A percentile compares a stretch with the other conserved stretches of the same genome.
Conservation (phyloP, 1,284 basidiomycete species). For the Lentinula novae-zelandiae region DNA sequence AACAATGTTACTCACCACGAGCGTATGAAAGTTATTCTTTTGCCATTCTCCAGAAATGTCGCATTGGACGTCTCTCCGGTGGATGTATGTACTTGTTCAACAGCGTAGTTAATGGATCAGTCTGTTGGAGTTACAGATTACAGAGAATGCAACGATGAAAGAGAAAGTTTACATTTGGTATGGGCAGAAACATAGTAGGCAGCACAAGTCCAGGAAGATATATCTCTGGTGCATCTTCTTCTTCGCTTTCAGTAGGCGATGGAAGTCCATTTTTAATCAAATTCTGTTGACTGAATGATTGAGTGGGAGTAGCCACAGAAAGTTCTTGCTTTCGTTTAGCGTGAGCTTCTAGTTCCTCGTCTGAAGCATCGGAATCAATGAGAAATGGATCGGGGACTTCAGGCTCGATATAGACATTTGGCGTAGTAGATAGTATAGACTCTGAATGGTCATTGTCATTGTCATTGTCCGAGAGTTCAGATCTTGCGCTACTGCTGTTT, state of each 20-base stretch:
- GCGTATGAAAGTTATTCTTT: constrained; percentile 63
- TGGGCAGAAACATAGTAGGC: constrained; percentile 77
- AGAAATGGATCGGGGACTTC: constrained; percentile 58
- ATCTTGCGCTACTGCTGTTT: neutral
- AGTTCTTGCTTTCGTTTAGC: constrained; percentile 23
- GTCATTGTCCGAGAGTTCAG: neutral
- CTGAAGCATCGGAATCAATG: constrained; percentile 37
- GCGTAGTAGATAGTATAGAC: constrained; percentile 19
- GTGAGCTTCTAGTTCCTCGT: constrained; percentile 27
- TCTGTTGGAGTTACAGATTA: constrained; percentile 53
- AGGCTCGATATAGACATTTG: constrained; percentile 34
- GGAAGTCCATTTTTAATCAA: constrained; percentile 44
- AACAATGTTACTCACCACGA: constrained; percentile 56
- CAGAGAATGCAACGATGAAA: constrained; percentile 35
- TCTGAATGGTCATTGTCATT: neutral
- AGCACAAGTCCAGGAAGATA: constrained; percentile 58
- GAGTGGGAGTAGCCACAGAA: constrained; percentile 27
- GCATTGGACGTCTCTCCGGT: constrained; percentile 64
- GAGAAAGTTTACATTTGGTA: constrained; percentile 73
- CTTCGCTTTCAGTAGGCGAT: constrained; percentile 40
- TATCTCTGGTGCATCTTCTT: constrained; percentile 48
- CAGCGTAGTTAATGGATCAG: constrained; percentile 74
- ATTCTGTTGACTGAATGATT: constrained; percentile 22
- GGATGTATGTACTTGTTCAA: constrained; percentile 77
- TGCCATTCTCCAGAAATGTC: constrained; percentile 73